Evolutionary conservation across 306 rosid genomes (phyloP).

Genomic region (Acacia melanoxylon): DNA sequence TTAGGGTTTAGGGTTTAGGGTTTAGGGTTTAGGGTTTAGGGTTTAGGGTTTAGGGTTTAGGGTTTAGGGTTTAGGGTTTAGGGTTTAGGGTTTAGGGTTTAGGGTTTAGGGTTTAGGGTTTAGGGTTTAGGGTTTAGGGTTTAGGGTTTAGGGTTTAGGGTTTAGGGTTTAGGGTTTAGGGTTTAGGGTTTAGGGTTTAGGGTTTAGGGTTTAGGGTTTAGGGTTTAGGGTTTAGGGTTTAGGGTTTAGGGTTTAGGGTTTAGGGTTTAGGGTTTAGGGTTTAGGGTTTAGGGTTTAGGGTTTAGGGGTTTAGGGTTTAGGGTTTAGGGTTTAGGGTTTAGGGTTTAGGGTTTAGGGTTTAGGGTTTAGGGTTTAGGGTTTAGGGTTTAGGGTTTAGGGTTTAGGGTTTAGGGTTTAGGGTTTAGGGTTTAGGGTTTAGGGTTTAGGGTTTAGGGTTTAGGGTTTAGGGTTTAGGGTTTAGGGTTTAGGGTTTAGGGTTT

Average conservation of each 20-base stretch:
- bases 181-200: not conserved
- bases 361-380: too few species aligned
- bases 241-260: not conserved
- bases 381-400: too few species aligned
- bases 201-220: not conserved
- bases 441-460: too few species aligned
- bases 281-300: not conserved
- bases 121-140: too few species aligned
- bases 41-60: not conserved
- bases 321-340: too few species aligned
- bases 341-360: too few species aligned
- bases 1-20: not conserved
- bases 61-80: not conserved
- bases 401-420: too few species aligned
- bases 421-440: too few species aligned
- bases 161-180: not conserved
- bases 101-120: not conserved
- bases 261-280: not conserved
- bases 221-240: not conserved
- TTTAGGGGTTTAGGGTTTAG: too few species aligned
- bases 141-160: too few species aligned
- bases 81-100: not conserved
- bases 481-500: too few species aligned
- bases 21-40: not conserved
- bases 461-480: too few species aligned